These are phyloP conservation scores for Annulohypoxylon moriforme DNA, from an alignment of 495 filamentous ascomycete species.

Conservation along the genomic window DNA sequence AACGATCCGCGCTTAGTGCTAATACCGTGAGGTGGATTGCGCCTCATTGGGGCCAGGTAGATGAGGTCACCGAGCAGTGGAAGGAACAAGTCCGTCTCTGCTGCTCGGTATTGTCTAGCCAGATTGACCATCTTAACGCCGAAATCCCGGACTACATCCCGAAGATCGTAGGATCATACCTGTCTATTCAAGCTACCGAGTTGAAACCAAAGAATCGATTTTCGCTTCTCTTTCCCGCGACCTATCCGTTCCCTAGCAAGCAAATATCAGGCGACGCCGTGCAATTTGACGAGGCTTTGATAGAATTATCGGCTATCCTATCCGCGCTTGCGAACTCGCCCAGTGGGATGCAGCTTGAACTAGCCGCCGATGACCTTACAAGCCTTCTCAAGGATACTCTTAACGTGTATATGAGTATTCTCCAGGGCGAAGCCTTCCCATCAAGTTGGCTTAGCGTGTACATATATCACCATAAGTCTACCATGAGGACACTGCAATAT, in stretches of 20 bases:
- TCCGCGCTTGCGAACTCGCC: constrained; percentile 81
- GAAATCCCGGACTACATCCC: constrained; percentile 88
- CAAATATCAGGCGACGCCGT: constrained; percentile 66
- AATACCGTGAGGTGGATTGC: constrained; percentile 92
- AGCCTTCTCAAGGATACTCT: constrained; percentile 78
- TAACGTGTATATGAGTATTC: constrained; percentile 87
- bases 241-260: constrained; percentile 88
- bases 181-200: constrained; percentile 73
- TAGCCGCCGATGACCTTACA: constrained; percentile 80
- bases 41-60: constrained; percentile 88
- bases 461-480: constrained; percentile 93
- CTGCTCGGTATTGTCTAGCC: constrained; percentile 87
- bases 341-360: constrained; percentile 71
- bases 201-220: constrained; percentile 74
- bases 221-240: constrained; percentile 87
- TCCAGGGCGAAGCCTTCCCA: constrained; percentile 91
- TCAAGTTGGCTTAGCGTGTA: constrained; percentile 90
- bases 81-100: constrained; percentile 92
- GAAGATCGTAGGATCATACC: constrained; percentile 90
- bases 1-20: constrained; percentile 75
- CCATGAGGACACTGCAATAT: constrained; percentile 88
- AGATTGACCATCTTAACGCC: constrained; percentile 80
- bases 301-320: constrained; percentile 89
- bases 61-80: constrained; percentile 83
- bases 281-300: constrained; percentile 86